phyloP scores from a whole-genome alignment of 768 basidiomycete species.

The Holtermannia corniformis region DNA sequence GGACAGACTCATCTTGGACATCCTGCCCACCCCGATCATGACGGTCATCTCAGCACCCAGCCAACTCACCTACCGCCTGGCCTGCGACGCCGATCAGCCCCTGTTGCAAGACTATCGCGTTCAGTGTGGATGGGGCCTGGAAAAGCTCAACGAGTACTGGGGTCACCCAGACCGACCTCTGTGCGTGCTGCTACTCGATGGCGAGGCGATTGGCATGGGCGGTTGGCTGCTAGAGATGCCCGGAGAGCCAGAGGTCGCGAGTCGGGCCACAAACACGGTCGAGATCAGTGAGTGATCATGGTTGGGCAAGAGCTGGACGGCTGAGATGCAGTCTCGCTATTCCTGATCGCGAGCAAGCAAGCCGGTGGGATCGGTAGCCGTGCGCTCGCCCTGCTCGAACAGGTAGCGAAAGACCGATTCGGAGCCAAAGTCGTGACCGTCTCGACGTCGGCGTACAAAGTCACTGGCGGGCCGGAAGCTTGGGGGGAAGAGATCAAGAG shows the following conservation, averaged over 20 bases:
- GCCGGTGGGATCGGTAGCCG: not conserved
- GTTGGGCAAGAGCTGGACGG: too few relatives aligned
- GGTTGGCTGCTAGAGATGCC: constrained; percentile 17
- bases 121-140: constrained; percentile 23
- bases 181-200: constrained; percentile 7
- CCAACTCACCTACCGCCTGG: not conserved
- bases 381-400: not conserved
- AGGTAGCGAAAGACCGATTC: not conserved
- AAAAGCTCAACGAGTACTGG: constrained; percentile 4
- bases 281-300: constrained; percentile 22
- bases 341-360: constrained; percentile 1
- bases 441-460: not conserved
- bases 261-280: constrained; percentile 4
- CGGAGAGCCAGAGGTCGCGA: constrained; percentile 14
- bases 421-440: not conserved
- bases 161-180: constrained; percentile 6
- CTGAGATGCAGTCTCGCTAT: constrained; percentile 12
- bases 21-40: too few relatives aligned
- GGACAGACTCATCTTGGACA: too few relatives aligned
- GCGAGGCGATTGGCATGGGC: constrained; percentile 22
- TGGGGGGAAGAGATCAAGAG: too few relatives aligned
- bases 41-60: too few relatives aligned
- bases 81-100: not conserved
- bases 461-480: too few relatives aligned
- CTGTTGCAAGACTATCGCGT: not conserved